phyloP scores from a whole-genome alignment of 106 monocot species.

The Chionographis japonica region DNA sequence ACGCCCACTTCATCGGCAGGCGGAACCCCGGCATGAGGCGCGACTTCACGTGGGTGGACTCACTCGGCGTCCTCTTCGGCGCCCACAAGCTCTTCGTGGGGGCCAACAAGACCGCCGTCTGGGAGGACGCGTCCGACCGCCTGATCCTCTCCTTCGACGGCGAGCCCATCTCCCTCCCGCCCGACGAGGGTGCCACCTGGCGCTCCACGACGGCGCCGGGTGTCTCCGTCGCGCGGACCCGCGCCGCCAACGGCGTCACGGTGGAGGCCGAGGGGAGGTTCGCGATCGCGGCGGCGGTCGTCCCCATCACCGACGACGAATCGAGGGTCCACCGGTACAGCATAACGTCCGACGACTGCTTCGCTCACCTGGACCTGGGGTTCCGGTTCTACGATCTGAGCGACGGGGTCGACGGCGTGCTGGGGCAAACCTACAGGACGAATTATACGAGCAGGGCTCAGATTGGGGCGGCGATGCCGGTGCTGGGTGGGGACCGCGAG shows the following conservation, averaged over 20 bases:
- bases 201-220: neutral
- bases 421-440: slow-evolving; percentile 23
- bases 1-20: slow-evolving; percentile 64
- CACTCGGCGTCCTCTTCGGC: slow-evolving; percentile 34
- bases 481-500: no score
- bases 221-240: slow-evolving; percentile 1
- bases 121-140: slow-evolving; percentile 42
- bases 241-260: slow-evolving; percentile 8
- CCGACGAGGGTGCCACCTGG: slow-evolving; percentile 12
- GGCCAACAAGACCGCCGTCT: slow-evolving; percentile 29
- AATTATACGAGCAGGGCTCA: slow-evolving; percentile 13
- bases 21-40: slow-evolving; percentile 21
- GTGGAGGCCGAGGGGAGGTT: slow-evolving; percentile 12
- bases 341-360: slow-evolving; percentile 19
- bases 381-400: slow-evolving; percentile 17
- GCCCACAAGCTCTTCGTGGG: slow-evolving; percentile 35
- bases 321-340: slow-evolving; percentile 13
- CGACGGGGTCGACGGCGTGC: slow-evolving; percentile 13
- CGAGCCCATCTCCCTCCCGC: slow-evolving; percentile 15
- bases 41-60: slow-evolving; percentile 63
- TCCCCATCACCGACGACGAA: slow-evolving; percentile 25
- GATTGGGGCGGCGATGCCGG: neutral
- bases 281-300: slow-evolving; percentile 3
- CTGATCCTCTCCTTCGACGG: slow-evolving; percentile 35
- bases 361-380: slow-evolving; percentile 26